These are phyloP conservation scores for Taiwanofungus camphoratus DNA, from an alignment of 1,284 basidiomycete genomes.

Conservation along the genomic window DNA sequence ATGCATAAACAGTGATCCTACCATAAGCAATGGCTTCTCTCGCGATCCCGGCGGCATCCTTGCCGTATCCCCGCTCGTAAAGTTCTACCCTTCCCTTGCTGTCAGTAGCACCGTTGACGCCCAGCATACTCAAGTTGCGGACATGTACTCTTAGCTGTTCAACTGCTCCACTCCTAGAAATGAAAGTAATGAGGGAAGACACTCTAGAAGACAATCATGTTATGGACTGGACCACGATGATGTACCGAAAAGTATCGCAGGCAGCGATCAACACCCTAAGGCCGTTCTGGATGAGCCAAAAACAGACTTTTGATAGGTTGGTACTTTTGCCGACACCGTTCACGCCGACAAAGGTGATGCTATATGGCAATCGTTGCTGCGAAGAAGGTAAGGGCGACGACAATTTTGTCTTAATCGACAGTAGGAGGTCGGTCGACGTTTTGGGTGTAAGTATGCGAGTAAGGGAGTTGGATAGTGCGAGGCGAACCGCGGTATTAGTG, in stretches of 20 bases:
- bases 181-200: not conserved
- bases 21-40: conserved; percentile 91
- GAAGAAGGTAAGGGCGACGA: conserved; percentile 63
- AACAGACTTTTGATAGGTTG: conserved; percentile 96
- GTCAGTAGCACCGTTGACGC: conserved; percentile 59
- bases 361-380: conserved; percentile 81
- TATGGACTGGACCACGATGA: conserved; percentile 5
- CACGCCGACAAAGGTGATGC: conserved; percentile 97
- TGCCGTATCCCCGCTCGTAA: conserved; percentile 96
- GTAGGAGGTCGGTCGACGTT: conserved; percentile 90
- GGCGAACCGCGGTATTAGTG: conserved; percentile 80
- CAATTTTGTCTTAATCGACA: conserved; percentile 72
- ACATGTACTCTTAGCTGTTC: conserved; percentile 98
- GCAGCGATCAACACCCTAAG: conserved; percentile 94
- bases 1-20: conserved; percentile 31
- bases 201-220: not conserved
- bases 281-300: conserved; percentile 97
- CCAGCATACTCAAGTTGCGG: conserved; percentile 87
- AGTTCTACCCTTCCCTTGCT: conserved; percentile 83
- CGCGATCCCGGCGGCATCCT: conserved; percentile 96
- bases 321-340: conserved; percentile 99
- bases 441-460: conserved; percentile 95
- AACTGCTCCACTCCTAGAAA: conserved; percentile 82
- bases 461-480: conserved; percentile 81
- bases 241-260: conserved; percentile 92